These are phyloP conservation scores for Fusarium pseudograminearum DNA, from an alignment of 2,329 filamentous ascomycete genomes.

Conservation along the genomic window DNA sequence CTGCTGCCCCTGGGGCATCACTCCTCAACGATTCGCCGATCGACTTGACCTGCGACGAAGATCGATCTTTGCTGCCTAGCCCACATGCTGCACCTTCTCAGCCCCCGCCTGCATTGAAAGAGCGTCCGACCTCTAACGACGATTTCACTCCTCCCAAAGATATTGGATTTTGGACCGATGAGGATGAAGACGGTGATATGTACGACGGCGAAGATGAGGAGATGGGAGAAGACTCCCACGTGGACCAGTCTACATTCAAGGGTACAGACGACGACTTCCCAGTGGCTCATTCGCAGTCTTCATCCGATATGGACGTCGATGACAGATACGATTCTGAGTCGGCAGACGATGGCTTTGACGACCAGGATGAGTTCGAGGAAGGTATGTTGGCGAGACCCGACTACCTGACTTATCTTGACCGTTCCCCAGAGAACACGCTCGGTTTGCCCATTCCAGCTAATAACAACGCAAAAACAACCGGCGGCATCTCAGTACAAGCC, in stretches of 20 bases:
- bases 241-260: conserved; percentile 35
- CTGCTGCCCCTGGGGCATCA: conserved; percentile 25
- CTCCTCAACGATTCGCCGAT: conserved; percentile 28
- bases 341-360: conserved; percentile 34
- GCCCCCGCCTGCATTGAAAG: background rate
- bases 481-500: too few species aligned
- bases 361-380: conserved; percentile 43
- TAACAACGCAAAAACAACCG: background rate
- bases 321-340: conserved; percentile 2
- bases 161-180: conserved; percentile 4
- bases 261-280: conserved; percentile 33
- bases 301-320: background rate
- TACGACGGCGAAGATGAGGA: background rate
- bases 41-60: conserved; percentile 44
- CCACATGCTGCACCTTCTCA: conserved; percentile 14
- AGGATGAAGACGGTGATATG: conserved; percentile 8
- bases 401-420: conserved; percentile 21
- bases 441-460: background rate
- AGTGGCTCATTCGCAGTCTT: conserved; percentile 1
- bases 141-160: conserved; percentile 6
- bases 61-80: conserved; percentile 26
- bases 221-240: conserved; percentile 7
- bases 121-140: background rate
- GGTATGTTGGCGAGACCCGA: conserved; percentile 10
- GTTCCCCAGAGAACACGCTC: conserved; percentile 13